Base-by-base conservation (phyloP, 1,139 yeast species). In the Magnusiomyces magnusii region DNA sequence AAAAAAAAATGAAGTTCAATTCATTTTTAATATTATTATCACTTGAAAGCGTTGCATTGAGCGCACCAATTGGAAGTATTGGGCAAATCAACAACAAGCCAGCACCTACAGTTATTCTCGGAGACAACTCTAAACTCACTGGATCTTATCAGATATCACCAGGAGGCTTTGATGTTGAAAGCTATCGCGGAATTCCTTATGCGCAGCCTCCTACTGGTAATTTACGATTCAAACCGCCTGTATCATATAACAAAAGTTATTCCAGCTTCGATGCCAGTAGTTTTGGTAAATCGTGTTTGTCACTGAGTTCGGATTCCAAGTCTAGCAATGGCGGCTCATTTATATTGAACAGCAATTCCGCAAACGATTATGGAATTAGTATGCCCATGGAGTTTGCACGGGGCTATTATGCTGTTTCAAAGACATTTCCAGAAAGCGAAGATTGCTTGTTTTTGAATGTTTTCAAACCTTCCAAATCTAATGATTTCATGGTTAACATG, bases 391-490 rank as follows among this genome's bases (percentile, higher is more conserved):
- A 44, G 27, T 23, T 44, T 44, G 49, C 10, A 19, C 25, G 27
- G 21, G 49, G 49, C 17, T 44, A 21, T 21, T 5, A 19, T 3
- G 24, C 49, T 3, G 5, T 44, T 44, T 25, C 17, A 3, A 44
- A 27, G 21, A n/a, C 7, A 2, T 21, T 21, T 5, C 49, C 49
- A 5, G 27, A 44, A 44, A 44, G 59, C 19, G 71, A 69, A 55
- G 68, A 67, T 57, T 69, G 72, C 54, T 60, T 68, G 24, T 64
- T 59, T 47, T 57, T 69, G 19, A 69, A 70, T 56, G 65, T 69
- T n/a, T 69, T 60, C 53, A 55, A 64, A 2, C 71, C 72, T 17
- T 51, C 61, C 2, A 27, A 15, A 1, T 25, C 50, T 3, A 34
- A 51, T 24, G 39, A 52, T 9, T 55, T 53, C n/a, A 21, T 31